Conservation (phyloP, 106 monocot species). For the Acanthochlamys bracteata region DNA sequence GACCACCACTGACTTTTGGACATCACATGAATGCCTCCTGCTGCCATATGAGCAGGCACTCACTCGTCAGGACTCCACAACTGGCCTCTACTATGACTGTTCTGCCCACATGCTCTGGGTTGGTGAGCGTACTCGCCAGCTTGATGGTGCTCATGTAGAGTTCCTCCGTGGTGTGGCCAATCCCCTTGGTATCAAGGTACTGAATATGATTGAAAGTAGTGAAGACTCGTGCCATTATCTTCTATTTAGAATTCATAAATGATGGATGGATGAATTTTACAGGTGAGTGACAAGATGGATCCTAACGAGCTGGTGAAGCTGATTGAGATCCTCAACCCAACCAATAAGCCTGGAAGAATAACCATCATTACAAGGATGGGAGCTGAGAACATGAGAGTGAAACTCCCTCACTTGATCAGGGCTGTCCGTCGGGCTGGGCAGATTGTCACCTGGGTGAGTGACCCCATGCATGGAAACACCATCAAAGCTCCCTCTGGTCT, state of each 20-base stretch:
- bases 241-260: background rate
- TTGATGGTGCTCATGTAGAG: slow-evolving; percentile 85
- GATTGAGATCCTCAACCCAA: slow-evolving; percentile 61
- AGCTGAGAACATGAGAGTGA: slow-evolving; percentile 82
- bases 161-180: slow-evolving; percentile 82
- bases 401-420: slow-evolving; percentile 76
- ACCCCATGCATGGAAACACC: slow-evolving; percentile 93
- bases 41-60: slow-evolving; percentile 71
- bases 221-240: background rate
- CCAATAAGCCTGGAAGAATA: slow-evolving; percentile 63
- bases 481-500: slow-evolving; percentile 85
- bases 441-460: slow-evolving; percentile 68
- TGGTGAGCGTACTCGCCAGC: slow-evolving; percentile 83
- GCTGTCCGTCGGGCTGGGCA: slow-evolving; percentile 62
- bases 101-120: slow-evolving; percentile 91
- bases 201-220: background rate
- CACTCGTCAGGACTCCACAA: slow-evolving; percentile 64
- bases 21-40: slow-evolving; percentile 66
- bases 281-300: slow-evolving; percentile 74
- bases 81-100: slow-evolving; percentile 60
- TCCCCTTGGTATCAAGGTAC: slow-evolving; percentile 74
- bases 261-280: background rate
- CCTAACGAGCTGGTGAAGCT: slow-evolving; percentile 55
- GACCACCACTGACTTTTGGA: slow-evolving; percentile 65
- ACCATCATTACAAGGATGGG: slow-evolving; percentile 78